Evolutionary conservation across 1,284 basidiomycete species (phyloP), one percentile per base, ranked within the genome.

Genomic region (Trametes sp.): DNA sequence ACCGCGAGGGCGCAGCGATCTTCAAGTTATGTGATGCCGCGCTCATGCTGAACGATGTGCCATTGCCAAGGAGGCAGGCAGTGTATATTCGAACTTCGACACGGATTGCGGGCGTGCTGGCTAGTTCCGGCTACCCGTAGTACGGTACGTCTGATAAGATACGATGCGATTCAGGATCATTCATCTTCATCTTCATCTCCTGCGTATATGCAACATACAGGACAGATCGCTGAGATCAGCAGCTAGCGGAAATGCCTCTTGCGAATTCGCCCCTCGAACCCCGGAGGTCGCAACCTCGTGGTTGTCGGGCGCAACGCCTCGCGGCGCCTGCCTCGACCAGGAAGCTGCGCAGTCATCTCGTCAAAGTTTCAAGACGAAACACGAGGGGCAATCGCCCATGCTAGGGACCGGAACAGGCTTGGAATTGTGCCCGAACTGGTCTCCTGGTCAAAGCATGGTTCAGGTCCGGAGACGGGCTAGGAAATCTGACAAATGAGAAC

Each of bases 161-260:
- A 41, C 6, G 4, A 16, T 16, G 38, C 14, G 14, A 41, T 41
- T n/a, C 4, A 41, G n/a, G n/a, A n/a, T n/a, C 38, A 4, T 16
- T n/a, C 38, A 41, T 41, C 38, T 14, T n/a, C n/a, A n/a, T n/a
- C n/a, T n/a, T n/a, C n/a, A n/a, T n/a, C n/a, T n/a, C n/a, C n/a
- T n/a, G n/a, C n/a, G n/a, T n/a, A n/a, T n/a, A n/a, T n/a, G n/a
- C n/a, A n/a, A n/a, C n/a, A n/a, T n/a, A n/a, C n/a, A n/a, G n/a
- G n/a, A n/a, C n/a, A n/a, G n/a, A 14, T 41, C 38, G 16, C n/a
- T n/a, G 38, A 14, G 38, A 33, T 33, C 31, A 33, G 38, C 38
- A 41, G 38, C 42, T 8, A 19, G n/a, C n/a, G n/a, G n/a, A 46
- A 46, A 46, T 46, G 44, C 44, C 44, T 46, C n/a, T n/a, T n/a